Evolutionary conservation across 768 basidiomycete species (phyloP).

Genomic region (Psilocybe tampanensis): DNA sequence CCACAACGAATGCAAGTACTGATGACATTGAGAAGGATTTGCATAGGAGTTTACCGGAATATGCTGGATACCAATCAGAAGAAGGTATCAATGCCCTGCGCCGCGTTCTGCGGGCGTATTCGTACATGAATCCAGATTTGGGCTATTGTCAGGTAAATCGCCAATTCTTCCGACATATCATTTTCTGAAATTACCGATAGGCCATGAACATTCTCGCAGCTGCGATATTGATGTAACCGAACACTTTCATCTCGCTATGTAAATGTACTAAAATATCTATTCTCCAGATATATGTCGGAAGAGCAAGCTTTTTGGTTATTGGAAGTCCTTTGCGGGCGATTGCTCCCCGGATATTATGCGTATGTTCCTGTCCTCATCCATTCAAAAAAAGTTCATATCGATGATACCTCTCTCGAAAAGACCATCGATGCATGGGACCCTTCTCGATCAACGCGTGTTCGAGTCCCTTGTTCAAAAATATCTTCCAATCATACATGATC

Average conservation of each 20-base stretch:
- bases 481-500: constrained; percentile 92
- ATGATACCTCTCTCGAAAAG: constrained; percentile 39
- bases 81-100: constrained; percentile 85
- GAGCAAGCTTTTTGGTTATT: constrained; percentile 98
- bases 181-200: constrained; percentile 35
- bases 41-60: constrained; percentile 94
- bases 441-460: constrained; percentile 98
- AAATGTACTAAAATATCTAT: constrained; percentile 3
- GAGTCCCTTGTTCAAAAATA: constrained; percentile 89
- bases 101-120: constrained; percentile 92
- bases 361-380: constrained; percentile 36
- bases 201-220: constrained; percentile 99
- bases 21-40: constrained; percentile 99
- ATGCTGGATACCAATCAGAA: constrained; percentile 91
- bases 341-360: constrained; percentile 98
- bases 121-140: constrained; percentile 90
- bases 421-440: constrained; percentile 97
- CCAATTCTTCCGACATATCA: neutral
- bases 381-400: neutral
- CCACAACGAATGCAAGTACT: constrained; percentile 82
- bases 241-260: neutral
- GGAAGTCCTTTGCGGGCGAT: constrained; percentile 90
- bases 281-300: constrained; percentile 93
- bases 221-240: constrained; percentile 83
- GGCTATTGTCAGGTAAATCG: constrained; percentile 87